phyloP scores from a whole-genome alignment of 257 asterid genomes.

The Ajuga chamaepitys region DNA sequence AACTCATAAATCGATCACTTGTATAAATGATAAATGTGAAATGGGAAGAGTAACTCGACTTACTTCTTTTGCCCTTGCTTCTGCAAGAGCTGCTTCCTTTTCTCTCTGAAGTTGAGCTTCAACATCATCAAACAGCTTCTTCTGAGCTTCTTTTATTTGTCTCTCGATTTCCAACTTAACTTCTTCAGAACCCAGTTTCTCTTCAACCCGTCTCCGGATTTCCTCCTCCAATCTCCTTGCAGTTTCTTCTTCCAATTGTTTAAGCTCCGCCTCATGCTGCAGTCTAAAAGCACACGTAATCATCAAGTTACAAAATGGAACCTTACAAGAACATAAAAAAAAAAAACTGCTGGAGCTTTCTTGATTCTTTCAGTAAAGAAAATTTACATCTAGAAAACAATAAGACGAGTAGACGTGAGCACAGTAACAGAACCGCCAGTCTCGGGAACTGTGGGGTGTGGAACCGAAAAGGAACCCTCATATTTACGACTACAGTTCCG shows the following conservation, averaged over 20 bases:
- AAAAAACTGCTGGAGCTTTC: conserved; percentile 3
- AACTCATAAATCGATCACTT: not conserved
- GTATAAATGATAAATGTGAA: not conserved
- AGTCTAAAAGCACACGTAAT: conserved; percentile 32
- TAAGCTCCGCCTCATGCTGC: conserved; percentile 80
- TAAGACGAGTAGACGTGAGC: too few relatives aligned
- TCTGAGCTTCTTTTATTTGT: conserved; percentile 55
- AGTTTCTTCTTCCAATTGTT: conserved; percentile 85
- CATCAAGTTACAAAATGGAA: conserved; percentile 10
- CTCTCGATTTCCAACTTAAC: conserved; percentile 56
- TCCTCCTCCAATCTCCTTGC: conserved; percentile 82
- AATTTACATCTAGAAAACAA: not conserved
- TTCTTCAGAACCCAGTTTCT: conserved; percentile 69
- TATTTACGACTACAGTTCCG: too few relatives aligned
- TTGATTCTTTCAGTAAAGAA: not conserved
- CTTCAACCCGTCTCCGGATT: conserved; percentile 73
- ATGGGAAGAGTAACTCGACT: conserved; percentile 16
- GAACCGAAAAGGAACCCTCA: too few relatives aligned
- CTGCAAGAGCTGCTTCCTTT: conserved; percentile 73
- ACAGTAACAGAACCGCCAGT: too few relatives aligned
- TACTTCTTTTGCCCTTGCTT: conserved; percentile 89
- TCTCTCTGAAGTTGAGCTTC: conserved; percentile 71
- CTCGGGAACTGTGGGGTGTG: too few relatives aligned
- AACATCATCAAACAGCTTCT: conserved; percentile 63
- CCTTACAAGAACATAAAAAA: not conserved